phyloP scores from a whole-genome alignment of 1,284 basidiomycete species.

The Porodaedalea pini region DNA sequence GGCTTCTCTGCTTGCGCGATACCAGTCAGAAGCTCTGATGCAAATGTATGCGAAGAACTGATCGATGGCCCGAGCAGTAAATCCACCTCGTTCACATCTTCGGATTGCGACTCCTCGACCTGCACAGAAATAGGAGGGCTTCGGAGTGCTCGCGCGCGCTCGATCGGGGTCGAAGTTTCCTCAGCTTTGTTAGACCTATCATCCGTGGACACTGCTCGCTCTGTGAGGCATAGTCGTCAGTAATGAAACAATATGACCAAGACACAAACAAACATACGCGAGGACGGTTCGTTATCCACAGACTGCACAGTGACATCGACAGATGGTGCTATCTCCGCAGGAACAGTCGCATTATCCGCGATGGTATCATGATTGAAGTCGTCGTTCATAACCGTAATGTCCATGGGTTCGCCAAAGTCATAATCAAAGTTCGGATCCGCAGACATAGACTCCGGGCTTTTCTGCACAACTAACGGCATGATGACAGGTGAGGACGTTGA shows the following conservation, averaged over 20 bases:
- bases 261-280: not conserved
- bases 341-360: not conserved
- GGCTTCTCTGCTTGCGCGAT: not conserved
- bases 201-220: not conserved
- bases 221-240: not conserved
- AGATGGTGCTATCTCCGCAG: not conserved
- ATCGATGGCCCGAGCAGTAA: not conserved
- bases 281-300: not conserved
- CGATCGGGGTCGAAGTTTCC: not conserved
- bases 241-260: not conserved
- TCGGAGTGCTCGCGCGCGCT: not conserved
- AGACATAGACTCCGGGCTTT: not conserved
- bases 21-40: not conserved
- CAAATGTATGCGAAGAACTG: not conserved
- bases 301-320: not conserved
- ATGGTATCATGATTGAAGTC: not conserved
- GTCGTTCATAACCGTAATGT: not conserved
- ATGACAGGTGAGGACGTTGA: too few relatives aligned
- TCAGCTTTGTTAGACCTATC: not conserved
- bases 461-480: not conserved
- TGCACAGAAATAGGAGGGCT: not conserved
- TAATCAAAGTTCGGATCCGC: not conserved
- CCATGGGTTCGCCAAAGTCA: not conserved
- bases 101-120: not conserved
- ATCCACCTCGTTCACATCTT: conserved; percentile 10